Percentiles rank a stretch among this genome's conserved stretches.
phyloP scores from a whole-genome alignment of 805 yeast species.

The Candida arabinofermentans region DNA sequence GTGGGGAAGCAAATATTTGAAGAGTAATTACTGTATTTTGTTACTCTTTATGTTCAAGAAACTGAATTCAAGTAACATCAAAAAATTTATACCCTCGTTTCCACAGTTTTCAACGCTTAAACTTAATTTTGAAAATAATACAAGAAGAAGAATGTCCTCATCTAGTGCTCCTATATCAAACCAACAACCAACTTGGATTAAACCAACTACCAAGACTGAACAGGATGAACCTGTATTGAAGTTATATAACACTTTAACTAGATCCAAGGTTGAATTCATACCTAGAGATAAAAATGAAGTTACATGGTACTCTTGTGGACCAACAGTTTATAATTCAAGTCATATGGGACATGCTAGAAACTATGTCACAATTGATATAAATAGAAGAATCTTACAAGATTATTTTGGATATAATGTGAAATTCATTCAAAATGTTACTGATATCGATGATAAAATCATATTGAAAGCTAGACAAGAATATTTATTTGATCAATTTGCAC shows the following conservation, averaged over 20 bases:
- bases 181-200: conserved; percentile 28
- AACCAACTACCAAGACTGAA: conserved; percentile 20
- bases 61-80: not conserved
- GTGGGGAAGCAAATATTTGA: too few relatives aligned
- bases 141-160: not conserved
- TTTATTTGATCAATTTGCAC: conserved; percentile 60
- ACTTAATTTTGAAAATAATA: not conserved
- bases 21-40: too few relatives aligned
- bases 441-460: conserved; percentile 95
- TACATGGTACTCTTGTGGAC: conserved; percentile 97
- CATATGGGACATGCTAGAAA: conserved; percentile 99
- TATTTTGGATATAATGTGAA: conserved; percentile 86
- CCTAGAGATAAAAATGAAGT: conserved; percentile 64
- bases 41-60: conserved; percentile 2
- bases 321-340: conserved; percentile 92
- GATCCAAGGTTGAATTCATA: conserved; percentile 73
- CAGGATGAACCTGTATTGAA: conserved; percentile 42
- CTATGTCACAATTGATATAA: conserved; percentile 90
- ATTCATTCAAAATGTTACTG: conserved; percentile 97
- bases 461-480: conserved; percentile 89
- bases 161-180: not conserved
- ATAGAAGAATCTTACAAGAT: conserved; percentile 82
- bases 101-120: not conserved
- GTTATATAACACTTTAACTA: conserved; percentile 79
- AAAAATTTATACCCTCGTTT: not conserved